A percentile compares a stretch with the other conserved stretches of the same genome.
These are phyloP conservation scores for Penicillium glabrum DNA, from an alignment of 2,329 filamentous ascomycete species.

Conservation along the genomic window DNA sequence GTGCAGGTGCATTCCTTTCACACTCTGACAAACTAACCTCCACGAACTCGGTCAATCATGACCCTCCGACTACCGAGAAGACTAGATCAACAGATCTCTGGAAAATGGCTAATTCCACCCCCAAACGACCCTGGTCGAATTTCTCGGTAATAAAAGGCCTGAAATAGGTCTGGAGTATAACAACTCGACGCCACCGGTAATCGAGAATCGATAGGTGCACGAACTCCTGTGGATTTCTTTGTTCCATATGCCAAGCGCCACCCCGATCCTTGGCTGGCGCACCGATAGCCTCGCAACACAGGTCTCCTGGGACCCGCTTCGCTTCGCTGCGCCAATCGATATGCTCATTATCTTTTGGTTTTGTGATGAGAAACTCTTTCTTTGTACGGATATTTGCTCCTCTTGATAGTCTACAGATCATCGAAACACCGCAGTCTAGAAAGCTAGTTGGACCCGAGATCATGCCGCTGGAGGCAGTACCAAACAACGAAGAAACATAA, in stretches of 20 bases:
- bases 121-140: neutral
- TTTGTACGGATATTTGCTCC: neutral
- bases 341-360: neutral
- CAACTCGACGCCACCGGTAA: neutral
- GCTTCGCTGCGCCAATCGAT: neutral
- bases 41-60: neutral
- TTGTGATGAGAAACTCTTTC: neutral
- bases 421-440: neutral
- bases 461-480: neutral
- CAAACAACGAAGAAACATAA: neutral
- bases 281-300: conserved; percentile 4
- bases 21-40: neutral
- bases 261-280: conserved; percentile 8
- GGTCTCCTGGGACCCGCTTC: neutral
- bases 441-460: neutral
- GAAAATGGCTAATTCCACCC: neutral
- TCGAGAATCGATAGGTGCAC: conserved; percentile 6
- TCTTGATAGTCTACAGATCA: neutral
- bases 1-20: too few relatives aligned
- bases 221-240: conserved; percentile 9
- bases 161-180: neutral
- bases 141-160: neutral
- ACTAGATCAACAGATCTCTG: neutral
- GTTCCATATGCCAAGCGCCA: conserved; percentile 4
- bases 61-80: neutral